phyloP scores from a whole-genome alignment of 106 monocot species.

The Allium sativum region DNA sequence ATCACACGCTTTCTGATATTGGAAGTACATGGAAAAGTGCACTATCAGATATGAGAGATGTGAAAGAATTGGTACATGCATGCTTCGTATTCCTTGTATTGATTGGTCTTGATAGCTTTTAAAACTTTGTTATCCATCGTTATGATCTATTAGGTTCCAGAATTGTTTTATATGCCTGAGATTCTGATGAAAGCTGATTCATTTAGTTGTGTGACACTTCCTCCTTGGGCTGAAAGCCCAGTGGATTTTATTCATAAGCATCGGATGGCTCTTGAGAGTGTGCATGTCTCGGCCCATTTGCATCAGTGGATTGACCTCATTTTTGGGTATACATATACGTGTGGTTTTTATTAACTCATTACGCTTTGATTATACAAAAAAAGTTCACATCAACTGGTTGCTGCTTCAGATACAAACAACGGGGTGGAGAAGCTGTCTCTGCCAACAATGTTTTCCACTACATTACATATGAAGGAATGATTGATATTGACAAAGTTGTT shows the following conservation, averaged over 20 bases:
- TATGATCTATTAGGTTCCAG: constrained; percentile 54
- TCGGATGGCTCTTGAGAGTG: constrained; percentile 91
- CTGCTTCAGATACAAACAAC: constrained; percentile 76
- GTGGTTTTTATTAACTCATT: neutral
- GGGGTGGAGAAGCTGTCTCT: constrained; percentile 75
- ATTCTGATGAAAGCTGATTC: constrained; percentile 61
- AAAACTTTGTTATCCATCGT: neutral
- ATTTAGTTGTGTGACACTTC: constrained; percentile 70
- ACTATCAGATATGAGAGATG: constrained; percentile 85
- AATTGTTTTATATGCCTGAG: constrained; percentile 96
- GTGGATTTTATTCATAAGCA: constrained; percentile 96
- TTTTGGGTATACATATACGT: constrained; percentile 65
- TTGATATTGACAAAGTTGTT: constrained; percentile 76
- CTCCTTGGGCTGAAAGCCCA: constrained; percentile 82
- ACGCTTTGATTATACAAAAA: neutral
- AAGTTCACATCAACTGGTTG: constrained; percentile 2
- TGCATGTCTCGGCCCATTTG: constrained; percentile 87
- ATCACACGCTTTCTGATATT: constrained; percentile 90
- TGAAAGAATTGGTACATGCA: constrained; percentile 86
- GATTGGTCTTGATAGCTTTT: neutral
- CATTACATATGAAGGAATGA: constrained; percentile 83
- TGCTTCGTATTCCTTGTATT: neutral
- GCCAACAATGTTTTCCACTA: constrained; percentile 87
- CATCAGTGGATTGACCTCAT: constrained; percentile 99
- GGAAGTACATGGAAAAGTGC: constrained; percentile 81